Evolutionary conservation across 2,329 filamentous ascomycete species (phyloP), one percentile per base, ranked within the genome.

Genomic region (Colletotrichum truncatum): DNA sequence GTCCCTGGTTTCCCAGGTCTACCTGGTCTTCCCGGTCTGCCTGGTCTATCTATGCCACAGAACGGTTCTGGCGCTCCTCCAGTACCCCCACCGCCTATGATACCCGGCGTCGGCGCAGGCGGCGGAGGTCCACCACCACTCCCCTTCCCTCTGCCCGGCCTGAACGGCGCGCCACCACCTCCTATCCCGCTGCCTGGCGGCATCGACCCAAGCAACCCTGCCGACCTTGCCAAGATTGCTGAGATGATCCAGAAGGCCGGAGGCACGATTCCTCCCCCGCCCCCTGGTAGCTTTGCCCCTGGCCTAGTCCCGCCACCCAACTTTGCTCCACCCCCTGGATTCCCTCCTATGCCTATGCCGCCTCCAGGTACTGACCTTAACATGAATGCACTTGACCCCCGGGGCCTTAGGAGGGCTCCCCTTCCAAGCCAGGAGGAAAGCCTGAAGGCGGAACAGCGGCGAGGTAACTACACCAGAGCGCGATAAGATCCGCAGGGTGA

Each of bases 361-460:
- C 77, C 80, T 18, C 74, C 77, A 16, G 68, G 67, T 38, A 57
- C 48, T 10, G 52, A 62, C 10, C 38, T 71, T 64, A 73, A 77
- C 64, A 70, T 71, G 63, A 73, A 77, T 62, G 71, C 75, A 71
- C 30, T 34, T 8, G 53, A 56, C 11, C 75, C 72, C 21, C 76
- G 72, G 32, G 75, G 78, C 5, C n/a, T n/a, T n/a, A 80, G 88
- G 16, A 84, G 91, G 66, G 92, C 86, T 6, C 93, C 92, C 8
- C 78, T 97, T 43, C 93, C 93, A 0, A 94, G 92, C 74, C 93
- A 97, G 78, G 89, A 92, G 73, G 93, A 96, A 75, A 94, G 92
- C 70, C 78, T 97, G 70, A 87, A 90, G 70, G 88, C 91, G 76
- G 92, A 95, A 77, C 93, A 95, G 82, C 86, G 85, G 60, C 82